Conservation (phyloP, 2,329 filamentous ascomycete species). For the Acephala macrosclerotiorum region DNA sequence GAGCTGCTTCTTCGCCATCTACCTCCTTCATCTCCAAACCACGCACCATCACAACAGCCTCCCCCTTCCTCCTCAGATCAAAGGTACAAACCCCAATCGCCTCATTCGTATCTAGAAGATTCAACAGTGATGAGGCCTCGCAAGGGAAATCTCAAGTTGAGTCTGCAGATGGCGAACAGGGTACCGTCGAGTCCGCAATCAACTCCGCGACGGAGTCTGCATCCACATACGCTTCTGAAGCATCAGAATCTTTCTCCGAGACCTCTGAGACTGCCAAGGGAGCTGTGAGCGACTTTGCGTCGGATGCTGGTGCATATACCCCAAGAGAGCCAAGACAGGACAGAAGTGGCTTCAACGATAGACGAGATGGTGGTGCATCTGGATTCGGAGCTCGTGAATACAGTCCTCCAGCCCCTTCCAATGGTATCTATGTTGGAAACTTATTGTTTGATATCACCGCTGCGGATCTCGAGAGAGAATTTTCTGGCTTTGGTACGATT, state of each 20-base stretch:
- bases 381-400: not conserved
- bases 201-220: slow-evolving; percentile 33
- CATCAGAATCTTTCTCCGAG: slow-evolving; percentile 15
- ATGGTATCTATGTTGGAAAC: slow-evolving; percentile 69
- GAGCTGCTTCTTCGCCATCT: slow-evolving; percentile 57
- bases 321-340: slow-evolving; percentile 14
- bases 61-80: slow-evolving; percentile 44
- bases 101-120: slow-evolving; percentile 52
- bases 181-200: slow-evolving; percentile 35
- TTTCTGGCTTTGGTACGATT: slow-evolving; percentile 64
- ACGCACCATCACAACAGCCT: slow-evolving; percentile 48
- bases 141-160: slow-evolving; percentile 30
- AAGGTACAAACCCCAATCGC: slow-evolving; percentile 46
- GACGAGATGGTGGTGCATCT: not conserved
- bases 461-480: slow-evolving; percentile 64
- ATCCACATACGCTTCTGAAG: slow-evolving; percentile 17
- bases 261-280: slow-evolving; percentile 24
- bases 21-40: slow-evolving; percentile 51
- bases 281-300: slow-evolving; percentile 18
- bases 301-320: slow-evolving; percentile 19
- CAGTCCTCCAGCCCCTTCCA: slow-evolving; percentile 3
- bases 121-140: slow-evolving; percentile 52
- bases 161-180: slow-evolving; percentile 37
- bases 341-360: not conserved
- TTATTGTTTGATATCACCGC: slow-evolving; percentile 72